Conservation (phyloP, 129 eudicot genomes). For the Saussurea involucrata region DNA sequence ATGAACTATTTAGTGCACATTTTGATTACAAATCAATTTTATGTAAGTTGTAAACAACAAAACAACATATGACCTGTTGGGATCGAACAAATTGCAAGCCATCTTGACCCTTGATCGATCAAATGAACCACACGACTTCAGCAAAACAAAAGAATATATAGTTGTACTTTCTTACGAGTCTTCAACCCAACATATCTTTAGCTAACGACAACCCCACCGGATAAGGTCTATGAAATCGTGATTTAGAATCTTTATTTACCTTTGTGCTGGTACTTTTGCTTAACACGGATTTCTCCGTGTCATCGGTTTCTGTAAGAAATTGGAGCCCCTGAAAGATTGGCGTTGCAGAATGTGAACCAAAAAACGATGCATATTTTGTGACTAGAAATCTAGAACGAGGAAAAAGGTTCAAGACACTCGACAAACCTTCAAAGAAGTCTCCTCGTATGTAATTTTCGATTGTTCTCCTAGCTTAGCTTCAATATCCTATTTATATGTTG, state of each 20-base stretch:
- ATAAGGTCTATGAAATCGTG: conserved; percentile 63
- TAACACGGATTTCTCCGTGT: conserved; percentile 37
- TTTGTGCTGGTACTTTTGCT: conserved; percentile 16
- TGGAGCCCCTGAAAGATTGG: conserved; percentile 66
- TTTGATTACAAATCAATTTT: neutral
- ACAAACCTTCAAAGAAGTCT: conserved; percentile 59
- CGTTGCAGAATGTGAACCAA: conserved; percentile 16
- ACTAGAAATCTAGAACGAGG: neutral
- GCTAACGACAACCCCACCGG: conserved; percentile 64
- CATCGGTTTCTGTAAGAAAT: conserved; percentile 52
- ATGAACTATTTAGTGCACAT: neutral
- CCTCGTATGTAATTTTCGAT: conserved; percentile 45
- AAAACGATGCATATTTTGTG: neutral
- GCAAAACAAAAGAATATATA: neutral
- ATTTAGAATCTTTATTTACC: conserved; percentile 31
- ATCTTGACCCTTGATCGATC: neutral
- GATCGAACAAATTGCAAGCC: neutral
- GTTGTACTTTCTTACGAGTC: neutral
- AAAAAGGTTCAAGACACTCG: neutral
- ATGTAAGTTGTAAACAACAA: too few relatives aligned
- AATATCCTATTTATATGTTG: conserved; percentile 60
- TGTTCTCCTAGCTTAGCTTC: conserved; percentile 48
- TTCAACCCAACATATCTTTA: conserved; percentile 38
- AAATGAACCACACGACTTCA: neutral
- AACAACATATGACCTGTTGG: neutral